phyloP scores from a whole-genome alignment of 2,329 filamentous ascomycete species.

The Capronia epimyces region DNA sequence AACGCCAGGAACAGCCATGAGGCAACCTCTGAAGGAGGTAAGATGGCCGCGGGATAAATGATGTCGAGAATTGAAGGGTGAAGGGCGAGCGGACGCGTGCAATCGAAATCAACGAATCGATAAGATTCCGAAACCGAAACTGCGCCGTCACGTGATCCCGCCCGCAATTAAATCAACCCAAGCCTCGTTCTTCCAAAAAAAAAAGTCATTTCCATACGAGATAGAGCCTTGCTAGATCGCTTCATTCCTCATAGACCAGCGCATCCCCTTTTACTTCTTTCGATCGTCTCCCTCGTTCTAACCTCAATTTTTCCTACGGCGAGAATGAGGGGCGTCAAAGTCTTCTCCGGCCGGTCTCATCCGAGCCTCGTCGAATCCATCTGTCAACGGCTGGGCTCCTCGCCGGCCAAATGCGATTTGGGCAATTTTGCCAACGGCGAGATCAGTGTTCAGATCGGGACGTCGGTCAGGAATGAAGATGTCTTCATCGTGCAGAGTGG shows the following conservation, averaged over 20 bases:
- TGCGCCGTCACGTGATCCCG: neutral
- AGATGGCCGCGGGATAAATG: slow-evolving; percentile 22
- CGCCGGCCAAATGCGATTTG: slow-evolving; percentile 55
- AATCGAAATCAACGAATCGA: neutral
- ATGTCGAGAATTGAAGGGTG: slow-evolving; percentile 18
- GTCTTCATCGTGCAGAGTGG: slow-evolving; percentile 98
- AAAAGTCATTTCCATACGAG: neutral
- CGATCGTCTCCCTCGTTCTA: neutral
- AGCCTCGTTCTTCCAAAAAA: neutral
- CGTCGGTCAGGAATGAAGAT: slow-evolving; percentile 88
- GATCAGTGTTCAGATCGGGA: slow-evolving; percentile 62
- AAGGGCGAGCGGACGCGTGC: too few species aligned
- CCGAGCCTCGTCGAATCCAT: slow-evolving; percentile 59
- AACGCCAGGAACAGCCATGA: slow-evolving; percentile 15
- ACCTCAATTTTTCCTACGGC: neutral
- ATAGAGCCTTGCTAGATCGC: too few species aligned
- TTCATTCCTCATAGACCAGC: neutral
- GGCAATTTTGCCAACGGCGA: slow-evolving; percentile 66
- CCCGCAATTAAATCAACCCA: neutral
- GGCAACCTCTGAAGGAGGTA: slow-evolving; percentile 10
- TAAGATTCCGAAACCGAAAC: neutral
- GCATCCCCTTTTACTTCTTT: neutral
- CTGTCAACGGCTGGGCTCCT: slow-evolving; percentile 59
- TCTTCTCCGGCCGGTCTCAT: slow-evolving; percentile 63
- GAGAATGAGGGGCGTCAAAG: slow-evolving; percentile 60